Percentiles rank a stretch among this genome's conserved stretches.
Evolutionary conservation across 495 filamentous ascomycete species (phyloP).

Genomic region (Penicillium steckii): DNA sequence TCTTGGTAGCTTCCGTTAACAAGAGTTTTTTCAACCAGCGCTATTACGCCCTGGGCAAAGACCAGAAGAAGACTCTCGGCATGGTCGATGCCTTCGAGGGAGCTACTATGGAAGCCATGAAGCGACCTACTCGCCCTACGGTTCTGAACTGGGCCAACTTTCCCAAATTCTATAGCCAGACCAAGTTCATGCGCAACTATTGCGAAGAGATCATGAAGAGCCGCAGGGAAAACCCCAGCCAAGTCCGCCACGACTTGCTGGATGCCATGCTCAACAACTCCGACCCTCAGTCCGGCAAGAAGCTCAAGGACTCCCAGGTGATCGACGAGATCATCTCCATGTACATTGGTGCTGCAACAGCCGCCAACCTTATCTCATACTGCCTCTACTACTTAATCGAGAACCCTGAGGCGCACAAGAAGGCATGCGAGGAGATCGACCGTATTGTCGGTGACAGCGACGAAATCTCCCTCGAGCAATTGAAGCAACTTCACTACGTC

Average conservation of each 20-base stretch:
- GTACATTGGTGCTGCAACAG: slow-evolving; percentile 46
- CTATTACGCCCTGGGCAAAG: slow-evolving; percentile 29
- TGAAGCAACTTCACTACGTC: slow-evolving; percentile 65
- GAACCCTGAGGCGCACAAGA: slow-evolving; percentile 32
- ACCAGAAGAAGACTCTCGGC: slow-evolving; percentile 8
- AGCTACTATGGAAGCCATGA: slow-evolving; percentile 43
- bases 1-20: slow-evolving; percentile 69
- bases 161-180: slow-evolving; percentile 53
- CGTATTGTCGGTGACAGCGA: slow-evolving; percentile 30
- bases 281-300: slow-evolving; percentile 64
- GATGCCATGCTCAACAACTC: slow-evolving; percentile 65
- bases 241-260: slow-evolving; percentile 66
- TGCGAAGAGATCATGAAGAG: slow-evolving; percentile 58
- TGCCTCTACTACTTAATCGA: slow-evolving; percentile 46
- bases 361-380: slow-evolving; percentile 44
- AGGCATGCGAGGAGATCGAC: slow-evolving; percentile 45
- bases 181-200: slow-evolving; percentile 55
- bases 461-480: slow-evolving; percentile 48
- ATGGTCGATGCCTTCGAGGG: slow-evolving; percentile 41
- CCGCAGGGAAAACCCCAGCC: slow-evolving; percentile 43
- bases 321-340: slow-evolving; percentile 64
- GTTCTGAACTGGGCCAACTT: slow-evolving; percentile 41
- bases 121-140: slow-evolving; percentile 38
- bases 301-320: slow-evolving; percentile 59
- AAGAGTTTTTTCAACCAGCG: slow-evolving; percentile 56